Evolutionary conservation across 371 early-diverging fungal species (phyloP).

Genomic region (Lichtheimia hyalospora): DNA sequence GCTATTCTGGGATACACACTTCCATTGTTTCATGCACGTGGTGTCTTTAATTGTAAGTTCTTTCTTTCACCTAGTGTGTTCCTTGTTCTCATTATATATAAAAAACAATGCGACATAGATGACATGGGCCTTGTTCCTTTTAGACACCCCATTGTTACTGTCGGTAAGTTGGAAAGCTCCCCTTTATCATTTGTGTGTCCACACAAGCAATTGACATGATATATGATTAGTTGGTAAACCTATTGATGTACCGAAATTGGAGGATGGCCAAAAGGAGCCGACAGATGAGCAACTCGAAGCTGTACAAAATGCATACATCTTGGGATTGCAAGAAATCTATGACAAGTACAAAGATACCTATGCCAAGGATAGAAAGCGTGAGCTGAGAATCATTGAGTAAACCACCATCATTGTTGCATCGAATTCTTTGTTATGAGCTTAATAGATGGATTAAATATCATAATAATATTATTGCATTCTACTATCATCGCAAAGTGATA

Average conservation of each 20-base stretch:
- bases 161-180: constrained; percentile 35
- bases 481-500: no score
- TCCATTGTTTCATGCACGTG: constrained; percentile 74
- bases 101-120: constrained; percentile 18
- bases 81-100: no score
- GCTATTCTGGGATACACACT: constrained; percentile 62
- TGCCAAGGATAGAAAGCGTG: constrained; percentile 58
- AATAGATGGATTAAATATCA: no score
- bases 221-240: constrained; percentile 63
- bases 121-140: constrained; percentile 59
- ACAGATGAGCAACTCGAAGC: constrained; percentile 60
- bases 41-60: constrained; percentile 69
- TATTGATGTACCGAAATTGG: constrained; percentile 54
- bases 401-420: neutral
- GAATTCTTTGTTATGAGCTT: no score
- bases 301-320: constrained; percentile 65
- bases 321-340: constrained; percentile 57
- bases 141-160: constrained; percentile 50
- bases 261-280: constrained; percentile 50
- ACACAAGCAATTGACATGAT: neutral
- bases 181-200: neutral
- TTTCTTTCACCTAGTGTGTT: neutral
- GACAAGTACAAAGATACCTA: constrained; percentile 73
- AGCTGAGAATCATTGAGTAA: constrained; percentile 55
- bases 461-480: no score